These are phyloP conservation scores for Macaranga tanarius DNA, from an alignment of 441 rosid species.

Conservation along the genomic window DNA sequence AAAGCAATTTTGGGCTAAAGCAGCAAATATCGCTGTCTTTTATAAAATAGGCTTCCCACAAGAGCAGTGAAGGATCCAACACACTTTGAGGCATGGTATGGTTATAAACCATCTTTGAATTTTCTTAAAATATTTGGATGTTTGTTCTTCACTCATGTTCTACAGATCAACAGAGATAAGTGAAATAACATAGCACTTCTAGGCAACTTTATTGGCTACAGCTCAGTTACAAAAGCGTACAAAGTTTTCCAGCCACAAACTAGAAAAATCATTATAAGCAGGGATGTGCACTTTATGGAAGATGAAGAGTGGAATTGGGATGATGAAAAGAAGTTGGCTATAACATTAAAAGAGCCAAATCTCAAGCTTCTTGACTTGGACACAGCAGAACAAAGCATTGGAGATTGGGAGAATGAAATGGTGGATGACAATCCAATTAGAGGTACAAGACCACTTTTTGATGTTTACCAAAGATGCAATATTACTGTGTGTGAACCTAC, in stretches of 20 bases:
- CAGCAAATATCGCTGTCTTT: neutral
- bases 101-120: neutral
- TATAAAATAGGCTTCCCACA: neutral
- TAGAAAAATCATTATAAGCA: neutral
- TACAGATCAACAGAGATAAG: neutral
- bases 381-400: neutral
- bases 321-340: neutral
- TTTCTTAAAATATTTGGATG: neutral
- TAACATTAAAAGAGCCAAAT: too few relatives aligned
- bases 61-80: neutral
- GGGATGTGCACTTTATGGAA: neutral
- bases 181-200: neutral
- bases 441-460: neutral
- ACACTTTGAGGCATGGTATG: slow-evolving; percentile 1
- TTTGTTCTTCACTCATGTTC: neutral
- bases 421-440: too few relatives aligned
- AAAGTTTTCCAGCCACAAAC: neutral
- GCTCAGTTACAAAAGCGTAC: neutral
- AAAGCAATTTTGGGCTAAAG: neutral
- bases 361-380: neutral
- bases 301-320: too few relatives aligned
- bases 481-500: neutral
- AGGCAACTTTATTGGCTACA: neutral
- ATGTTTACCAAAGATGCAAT: slow-evolving; percentile 2
- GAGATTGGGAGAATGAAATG: too few relatives aligned